A percentile compares a stretch with the other conserved stretches of the same genome.
Conservation (phyloP, 768 basidiomycete genomes). For the Tylopilus plumbeoviolaceoides region DNA sequence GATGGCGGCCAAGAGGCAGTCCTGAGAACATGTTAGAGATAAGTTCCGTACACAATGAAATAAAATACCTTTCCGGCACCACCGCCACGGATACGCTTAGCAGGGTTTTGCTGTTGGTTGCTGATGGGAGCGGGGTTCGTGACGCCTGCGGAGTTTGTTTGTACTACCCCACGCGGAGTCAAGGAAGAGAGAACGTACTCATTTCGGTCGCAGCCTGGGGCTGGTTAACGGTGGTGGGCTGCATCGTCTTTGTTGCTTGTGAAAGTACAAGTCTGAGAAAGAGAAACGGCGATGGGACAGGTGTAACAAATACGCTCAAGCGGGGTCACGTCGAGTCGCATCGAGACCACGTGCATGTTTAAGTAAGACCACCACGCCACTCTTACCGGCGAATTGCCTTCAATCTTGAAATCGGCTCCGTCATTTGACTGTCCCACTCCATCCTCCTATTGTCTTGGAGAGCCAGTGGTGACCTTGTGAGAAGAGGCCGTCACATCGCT, state of each 20-base stretch:
- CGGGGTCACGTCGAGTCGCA: no score
- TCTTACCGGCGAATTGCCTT: no score
- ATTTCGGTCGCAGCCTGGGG: constrained; percentile 58
- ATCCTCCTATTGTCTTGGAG: no score
- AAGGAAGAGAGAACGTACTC: constrained; percentile 41
- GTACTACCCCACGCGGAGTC: background rate
- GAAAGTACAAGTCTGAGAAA: constrained; percentile 12
- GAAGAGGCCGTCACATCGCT: background rate
- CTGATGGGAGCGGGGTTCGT: constrained; percentile 43
- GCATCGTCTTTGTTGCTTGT: constrained; percentile 28
- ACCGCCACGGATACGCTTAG: constrained; percentile 64
- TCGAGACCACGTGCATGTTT: no score
- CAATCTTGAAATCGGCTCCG: no score
- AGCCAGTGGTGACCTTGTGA: background rate
- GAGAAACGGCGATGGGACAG: background rate
- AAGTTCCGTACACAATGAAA: background rate
- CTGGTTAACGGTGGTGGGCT: constrained; percentile 43
- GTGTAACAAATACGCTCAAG: background rate
- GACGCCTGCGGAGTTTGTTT: constrained; percentile 33
- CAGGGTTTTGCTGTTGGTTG: constrained; percentile 40
- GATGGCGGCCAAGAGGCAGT: constrained; percentile 59
- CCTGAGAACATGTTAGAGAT: constrained; percentile 35
- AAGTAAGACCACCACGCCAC: no score
- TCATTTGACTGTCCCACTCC: background rate
- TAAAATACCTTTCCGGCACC: constrained; percentile 57